Evolutionary conservation across 1,284 basidiomycete species (phyloP).

Genomic region (Cryptococcus sp.): DNA sequence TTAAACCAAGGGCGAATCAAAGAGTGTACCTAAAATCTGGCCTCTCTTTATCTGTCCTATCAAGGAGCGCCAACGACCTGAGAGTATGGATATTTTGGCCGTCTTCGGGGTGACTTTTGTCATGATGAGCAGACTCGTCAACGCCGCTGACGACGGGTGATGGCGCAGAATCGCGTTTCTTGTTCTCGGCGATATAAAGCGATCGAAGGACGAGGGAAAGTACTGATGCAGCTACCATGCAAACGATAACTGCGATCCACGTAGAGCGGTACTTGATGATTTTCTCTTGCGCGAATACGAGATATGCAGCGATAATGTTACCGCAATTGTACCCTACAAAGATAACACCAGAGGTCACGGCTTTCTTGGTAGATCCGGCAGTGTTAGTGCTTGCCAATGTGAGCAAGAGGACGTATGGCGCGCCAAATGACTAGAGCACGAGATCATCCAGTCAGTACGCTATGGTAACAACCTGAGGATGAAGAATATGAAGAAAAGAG

Average conservation of each 20-base stretch:
- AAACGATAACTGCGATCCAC: constrained; percentile 55
- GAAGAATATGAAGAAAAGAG: background rate
- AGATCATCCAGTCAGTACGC: constrained; percentile 24
- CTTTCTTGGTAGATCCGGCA: constrained; percentile 57
- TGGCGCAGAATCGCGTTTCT: constrained; percentile 15
- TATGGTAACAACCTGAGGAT: no score
- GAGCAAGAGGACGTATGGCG: constrained; percentile 56
- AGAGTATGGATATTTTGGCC: constrained; percentile 3
- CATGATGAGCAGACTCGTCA: constrained; percentile 4
- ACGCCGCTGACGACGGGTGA: constrained; percentile 1
- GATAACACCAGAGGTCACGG: constrained; percentile 50
- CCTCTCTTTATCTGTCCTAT: constrained; percentile 41
- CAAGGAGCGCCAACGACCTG: constrained; percentile 22
- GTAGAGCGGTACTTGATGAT: constrained; percentile 54
- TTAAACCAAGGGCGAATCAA: background rate
- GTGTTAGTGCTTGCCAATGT: constrained; percentile 55
- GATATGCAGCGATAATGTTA: constrained; percentile 52
- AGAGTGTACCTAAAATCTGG: constrained; percentile 38
- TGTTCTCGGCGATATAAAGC: constrained; percentile 48
- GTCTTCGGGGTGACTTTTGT: constrained; percentile 8
- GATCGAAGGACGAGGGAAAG: constrained; percentile 45
- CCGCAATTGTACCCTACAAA: constrained; percentile 55
- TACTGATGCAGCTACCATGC: constrained; percentile 43
- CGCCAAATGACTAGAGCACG: constrained; percentile 51
- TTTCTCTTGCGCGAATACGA: constrained; percentile 42